phyloP scores from a whole-genome alignment of 495 filamentous ascomycete genomes.

The Diplogelasinospora grovesii region DNA sequence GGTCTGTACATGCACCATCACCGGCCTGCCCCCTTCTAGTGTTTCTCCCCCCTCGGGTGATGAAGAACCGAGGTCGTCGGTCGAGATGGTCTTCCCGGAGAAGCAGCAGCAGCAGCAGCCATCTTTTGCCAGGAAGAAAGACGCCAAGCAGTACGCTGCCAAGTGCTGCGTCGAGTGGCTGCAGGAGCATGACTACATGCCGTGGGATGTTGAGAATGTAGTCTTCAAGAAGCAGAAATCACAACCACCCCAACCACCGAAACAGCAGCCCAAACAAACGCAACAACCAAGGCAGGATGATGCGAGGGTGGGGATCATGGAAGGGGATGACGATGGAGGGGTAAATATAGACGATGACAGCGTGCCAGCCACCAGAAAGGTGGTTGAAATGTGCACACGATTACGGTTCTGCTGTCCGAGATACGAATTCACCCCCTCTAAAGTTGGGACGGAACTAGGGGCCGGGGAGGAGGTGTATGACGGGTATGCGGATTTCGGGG shows the following conservation, averaged over 20 bases:
- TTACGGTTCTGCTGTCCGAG: conserved; percentile 13
- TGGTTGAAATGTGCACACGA: conserved; percentile 14
- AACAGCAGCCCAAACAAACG: background rate
- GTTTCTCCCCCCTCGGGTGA: no score
- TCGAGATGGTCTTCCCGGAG: no score
- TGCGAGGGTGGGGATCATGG: no score
- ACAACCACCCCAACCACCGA: background rate
- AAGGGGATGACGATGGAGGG: no score
- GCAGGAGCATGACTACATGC: conserved; percentile 19
- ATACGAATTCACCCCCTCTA: conserved; percentile 9
- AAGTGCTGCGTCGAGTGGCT: conserved; percentile 37
- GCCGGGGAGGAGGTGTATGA: conserved; percentile 3
- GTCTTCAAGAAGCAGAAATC: conserved; percentile 5
- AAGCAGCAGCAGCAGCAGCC: no score
- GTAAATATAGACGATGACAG: conserved; percentile 5
- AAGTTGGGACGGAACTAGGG: background rate
- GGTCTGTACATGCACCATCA: conserved; percentile 6
- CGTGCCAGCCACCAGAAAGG: conserved; percentile 6
- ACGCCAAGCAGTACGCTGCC: conserved; percentile 40
- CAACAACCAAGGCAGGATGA: no score
- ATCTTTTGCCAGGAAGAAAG: conserved; percentile 33
- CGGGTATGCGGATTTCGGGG: conserved; percentile 16
- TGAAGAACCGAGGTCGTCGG: no score
- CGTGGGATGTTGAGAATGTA: conserved; percentile 10
- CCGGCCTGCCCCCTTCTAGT: no score